Evolutionary conservation across 2,329 filamentous ascomycete species (phyloP), one percentile per base, ranked within the genome.

Genomic region (Trichoderma oligosporum): DNA sequence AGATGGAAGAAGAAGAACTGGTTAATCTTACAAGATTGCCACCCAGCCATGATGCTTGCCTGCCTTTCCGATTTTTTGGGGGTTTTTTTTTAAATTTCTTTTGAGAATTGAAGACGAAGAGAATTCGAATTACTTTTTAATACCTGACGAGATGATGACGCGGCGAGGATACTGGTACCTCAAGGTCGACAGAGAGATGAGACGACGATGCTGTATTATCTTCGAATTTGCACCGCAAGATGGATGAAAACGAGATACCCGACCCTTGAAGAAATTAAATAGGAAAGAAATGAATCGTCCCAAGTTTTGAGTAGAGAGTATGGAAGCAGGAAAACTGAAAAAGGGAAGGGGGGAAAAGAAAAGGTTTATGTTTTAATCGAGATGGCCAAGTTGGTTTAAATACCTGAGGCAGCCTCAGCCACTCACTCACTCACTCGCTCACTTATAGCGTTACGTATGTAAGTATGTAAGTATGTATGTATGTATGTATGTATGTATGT

Each of bases 1-100:
- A n/a, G n/a, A n/a, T n/a, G n/a, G 7, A 20, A 29, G 16, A 7
- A 4, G 9, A 22, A 5, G 12, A 2, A 14, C 12, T 9, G 31
- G 39, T 24, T 27, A n/a, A 6, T 14, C 56, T 41, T 59, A 61
- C 61, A 61, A 36, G 55, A 42, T 20, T 61, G 38, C 42, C 48
- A 60, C 59, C 61, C 54, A 18, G 59, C 54, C 61, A 62, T 62
- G 54, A 27, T 58, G 53, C 46, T 35, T 41, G 25, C 20, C 27
- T 16, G n/a, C 18, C 25, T 14, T 3, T 12, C 5, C 14, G 20
- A 20, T 20, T 14, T 6, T n/a, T n/a, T n/a, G n/a, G n/a, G n/a
- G n/a, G n/a, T n/a, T 14, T 11, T 8, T 25, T 20, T 3, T 27
- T 36, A 20, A 20, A 16, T 24, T 7, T 27, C 7, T 20, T 44